phyloP scores from a whole-genome alignment of 345 rosid species.

The Fremontodendron californicum region DNA sequence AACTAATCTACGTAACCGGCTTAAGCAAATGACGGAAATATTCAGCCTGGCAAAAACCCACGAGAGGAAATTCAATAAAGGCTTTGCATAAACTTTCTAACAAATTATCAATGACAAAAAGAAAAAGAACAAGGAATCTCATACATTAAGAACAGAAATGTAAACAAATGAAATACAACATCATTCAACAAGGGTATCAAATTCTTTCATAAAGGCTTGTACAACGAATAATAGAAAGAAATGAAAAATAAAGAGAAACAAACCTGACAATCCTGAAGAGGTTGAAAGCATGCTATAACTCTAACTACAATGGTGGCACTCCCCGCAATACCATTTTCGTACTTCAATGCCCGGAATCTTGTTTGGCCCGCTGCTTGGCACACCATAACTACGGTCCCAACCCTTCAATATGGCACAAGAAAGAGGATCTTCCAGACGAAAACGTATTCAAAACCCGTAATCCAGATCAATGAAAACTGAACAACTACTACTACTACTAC shows the following conservation, averaged over 20 bases:
- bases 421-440: conserved; percentile 14
- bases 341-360: conserved; percentile 77
- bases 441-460: neutral
- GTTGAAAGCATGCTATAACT: conserved; percentile 89
- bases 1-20: conserved; percentile 72
- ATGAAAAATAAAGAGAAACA: neutral
- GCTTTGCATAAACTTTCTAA: neutral
- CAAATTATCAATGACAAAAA: neutral
- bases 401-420: conserved; percentile 24
- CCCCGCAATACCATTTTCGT: conserved; percentile 79
- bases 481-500: neutral
- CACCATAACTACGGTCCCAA: conserved; percentile 75
- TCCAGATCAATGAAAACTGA: neutral
- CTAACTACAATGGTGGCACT: conserved; percentile 67
- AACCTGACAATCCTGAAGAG: conserved; percentile 83
- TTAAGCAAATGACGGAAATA: conserved; percentile 87
- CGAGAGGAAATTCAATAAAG: conserved; percentile 8
- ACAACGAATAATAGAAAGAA: neutral
- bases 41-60: conserved; percentile 57
- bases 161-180: conserved; percentile 1
- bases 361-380: conserved; percentile 88
- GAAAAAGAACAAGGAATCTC: neutral
- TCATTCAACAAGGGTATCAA: neutral
- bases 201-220: conserved; percentile 4
- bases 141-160: neutral